phyloP scores from a whole-genome alignment of 257 asterid genomes.

The Dorcoceras hygrometricum region DNA sequence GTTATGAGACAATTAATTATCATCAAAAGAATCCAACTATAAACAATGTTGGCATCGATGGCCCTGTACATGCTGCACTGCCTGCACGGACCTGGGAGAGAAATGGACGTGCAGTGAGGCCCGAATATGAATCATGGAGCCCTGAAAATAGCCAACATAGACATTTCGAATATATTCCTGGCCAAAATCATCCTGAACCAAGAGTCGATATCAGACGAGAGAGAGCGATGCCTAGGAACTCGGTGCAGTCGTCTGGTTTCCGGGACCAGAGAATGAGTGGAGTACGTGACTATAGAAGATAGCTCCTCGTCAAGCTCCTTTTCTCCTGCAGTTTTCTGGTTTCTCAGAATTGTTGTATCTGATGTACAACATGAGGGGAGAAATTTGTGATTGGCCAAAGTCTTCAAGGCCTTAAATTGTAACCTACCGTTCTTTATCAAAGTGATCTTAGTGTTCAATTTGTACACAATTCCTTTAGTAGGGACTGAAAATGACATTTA shows the following conservation, averaged over 20 bases:
- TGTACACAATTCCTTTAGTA: no score
- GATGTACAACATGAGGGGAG: neutral
- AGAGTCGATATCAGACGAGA: slow-evolving; percentile 24
- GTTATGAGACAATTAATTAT: slow-evolving; percentile 31
- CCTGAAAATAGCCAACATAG: slow-evolving; percentile 66
- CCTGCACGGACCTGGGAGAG: slow-evolving; percentile 38
- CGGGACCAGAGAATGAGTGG: neutral
- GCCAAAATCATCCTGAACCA: slow-evolving; percentile 34
- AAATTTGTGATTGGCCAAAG: no score
- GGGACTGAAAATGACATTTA: no score
- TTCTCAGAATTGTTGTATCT: neutral
- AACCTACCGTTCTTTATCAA: no score
- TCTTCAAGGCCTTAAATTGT: no score
- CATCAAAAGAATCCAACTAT: slow-evolving; percentile 36
- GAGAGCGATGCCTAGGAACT: neutral
- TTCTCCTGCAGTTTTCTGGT: neutral
- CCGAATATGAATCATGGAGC: slow-evolving; percentile 62
- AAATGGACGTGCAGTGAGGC: slow-evolving; percentile 32
- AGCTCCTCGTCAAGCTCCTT: neutral
- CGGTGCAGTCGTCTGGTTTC: neutral
- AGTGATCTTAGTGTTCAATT: no score
- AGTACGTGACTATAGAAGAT: neutral
- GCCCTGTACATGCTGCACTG: slow-evolving; percentile 26
- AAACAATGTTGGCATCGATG: slow-evolving; percentile 31
- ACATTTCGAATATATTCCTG: slow-evolving; percentile 33